Conservation (phyloP, 805 yeast genomes). For the Sugiyamaella lignohabitans region DNA sequence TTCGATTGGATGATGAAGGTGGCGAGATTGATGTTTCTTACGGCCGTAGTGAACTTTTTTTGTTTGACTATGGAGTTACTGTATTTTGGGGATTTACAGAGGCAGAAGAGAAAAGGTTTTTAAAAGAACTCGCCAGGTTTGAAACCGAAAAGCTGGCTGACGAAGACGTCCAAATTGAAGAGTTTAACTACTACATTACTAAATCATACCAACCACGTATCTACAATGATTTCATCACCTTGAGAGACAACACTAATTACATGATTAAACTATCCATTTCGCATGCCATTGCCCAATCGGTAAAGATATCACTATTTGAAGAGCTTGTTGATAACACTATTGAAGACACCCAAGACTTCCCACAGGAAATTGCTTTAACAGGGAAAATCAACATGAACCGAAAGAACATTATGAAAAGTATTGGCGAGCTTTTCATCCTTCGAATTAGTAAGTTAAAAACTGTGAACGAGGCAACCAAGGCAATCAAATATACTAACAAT, state of each 20-base stretch:
- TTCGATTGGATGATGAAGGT: constrained; percentile 85
- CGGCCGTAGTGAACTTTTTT: constrained; percentile 64
- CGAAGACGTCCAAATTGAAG: constrained; percentile 91
- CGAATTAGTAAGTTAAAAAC: constrained; percentile 27
- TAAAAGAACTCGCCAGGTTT: constrained; percentile 80
- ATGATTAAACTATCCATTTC: constrained; percentile 90
- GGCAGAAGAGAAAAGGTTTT: constrained; percentile 74
- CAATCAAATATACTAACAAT: too few relatives aligned
- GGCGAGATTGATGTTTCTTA: constrained; percentile 88
- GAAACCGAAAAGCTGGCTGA: constrained; percentile 83
- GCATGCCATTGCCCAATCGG: constrained; percentile 94
- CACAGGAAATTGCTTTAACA: constrained; percentile 88
- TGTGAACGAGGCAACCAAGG: neutral
- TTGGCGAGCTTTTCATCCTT: constrained; percentile 89
- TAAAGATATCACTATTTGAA: constrained; percentile 89
- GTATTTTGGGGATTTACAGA: constrained; percentile 93
- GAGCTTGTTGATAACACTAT: constrained; percentile 95
- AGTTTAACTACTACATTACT: constrained; percentile 90
- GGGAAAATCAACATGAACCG: constrained; percentile 94
- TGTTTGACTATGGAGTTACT: constrained; percentile 95
- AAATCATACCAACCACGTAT: constrained; percentile 92
- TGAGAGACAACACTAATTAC: constrained; percentile 83
- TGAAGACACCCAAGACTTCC: constrained; percentile 95
- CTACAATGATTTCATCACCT: constrained; percentile 89
- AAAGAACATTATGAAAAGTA: constrained; percentile 93